These are phyloP conservation scores for Zymoseptoria brevis DNA, from an alignment of 2,329 filamentous ascomycete species.

Conservation along the genomic window DNA sequence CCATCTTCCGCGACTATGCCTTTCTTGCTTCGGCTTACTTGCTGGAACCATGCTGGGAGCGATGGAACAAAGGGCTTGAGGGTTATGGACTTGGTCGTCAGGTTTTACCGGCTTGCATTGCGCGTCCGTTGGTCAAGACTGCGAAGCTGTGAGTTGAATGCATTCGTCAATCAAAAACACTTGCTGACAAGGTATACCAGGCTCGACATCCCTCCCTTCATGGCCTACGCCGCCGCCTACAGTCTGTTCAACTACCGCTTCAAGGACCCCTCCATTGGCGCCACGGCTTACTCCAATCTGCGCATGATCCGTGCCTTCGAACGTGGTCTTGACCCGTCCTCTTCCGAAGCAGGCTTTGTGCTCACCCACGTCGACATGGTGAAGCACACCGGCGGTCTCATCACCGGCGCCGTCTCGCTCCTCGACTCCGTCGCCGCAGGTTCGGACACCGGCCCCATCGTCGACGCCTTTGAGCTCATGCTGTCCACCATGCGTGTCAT, in stretches of 20 bases:
- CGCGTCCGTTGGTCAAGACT: constrained; percentile 74
- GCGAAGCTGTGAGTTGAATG: constrained; percentile 66
- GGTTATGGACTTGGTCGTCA: constrained; percentile 71
- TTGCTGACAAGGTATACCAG: constrained; percentile 32
- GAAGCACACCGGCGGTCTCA: constrained; percentile 68
- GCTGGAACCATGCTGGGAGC: constrained; percentile 82
- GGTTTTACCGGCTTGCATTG: constrained; percentile 63
- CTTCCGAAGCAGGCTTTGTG: constrained; percentile 93
- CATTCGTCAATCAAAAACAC: not conserved
- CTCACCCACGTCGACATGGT: constrained; percentile 96
- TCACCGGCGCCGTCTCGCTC: constrained; percentile 62
- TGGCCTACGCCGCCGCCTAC: constrained; percentile 68
- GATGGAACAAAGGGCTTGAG: constrained; percentile 53
- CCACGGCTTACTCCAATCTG: constrained; percentile 53
- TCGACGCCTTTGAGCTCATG: constrained; percentile 21
- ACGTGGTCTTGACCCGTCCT: constrained; percentile 73
- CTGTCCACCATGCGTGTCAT: constrained; percentile 28
- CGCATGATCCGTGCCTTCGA: constrained; percentile 88
- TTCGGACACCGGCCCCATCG: constrained; percentile 12
- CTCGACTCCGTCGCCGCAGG: constrained; percentile 45
- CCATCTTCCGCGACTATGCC: constrained; percentile 83
- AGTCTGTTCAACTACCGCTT: constrained; percentile 56
- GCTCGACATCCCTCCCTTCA: constrained; percentile 77
- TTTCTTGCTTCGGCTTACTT: constrained; percentile 86
- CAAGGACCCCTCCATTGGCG: constrained; percentile 47